Evolutionary conservation across 2,329 filamentous ascomycete genomes (phyloP).

Genomic region (Talaromyces sp.): DNA sequence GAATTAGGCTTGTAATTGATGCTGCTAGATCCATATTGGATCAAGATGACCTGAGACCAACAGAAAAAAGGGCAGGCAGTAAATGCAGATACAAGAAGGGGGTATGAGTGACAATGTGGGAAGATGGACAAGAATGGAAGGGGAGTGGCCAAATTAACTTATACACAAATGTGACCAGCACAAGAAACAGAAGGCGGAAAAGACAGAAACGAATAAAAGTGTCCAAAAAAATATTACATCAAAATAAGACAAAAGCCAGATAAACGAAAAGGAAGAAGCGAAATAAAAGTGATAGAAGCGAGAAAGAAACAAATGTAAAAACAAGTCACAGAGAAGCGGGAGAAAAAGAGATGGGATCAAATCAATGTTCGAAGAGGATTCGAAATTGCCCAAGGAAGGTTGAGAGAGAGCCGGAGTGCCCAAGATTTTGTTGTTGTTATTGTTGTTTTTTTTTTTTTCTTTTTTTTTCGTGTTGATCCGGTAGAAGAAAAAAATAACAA

Average conservation of each 20-base stretch:
- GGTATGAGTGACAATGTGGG: constrained; percentile 38
- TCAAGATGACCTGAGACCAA: constrained; percentile 26
- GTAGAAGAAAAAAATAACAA: constrained; percentile 30
- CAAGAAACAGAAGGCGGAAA: constrained; percentile 29
- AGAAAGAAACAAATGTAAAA: constrained; percentile 15
- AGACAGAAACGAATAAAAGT: constrained; percentile 18
- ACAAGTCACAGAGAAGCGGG: constrained; percentile 35
- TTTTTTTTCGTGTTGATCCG: constrained; percentile 20
- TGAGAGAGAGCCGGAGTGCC: constrained; percentile 16
- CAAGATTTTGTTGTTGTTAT: constrained; percentile 3
- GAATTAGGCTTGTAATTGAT: constrained; percentile 24
- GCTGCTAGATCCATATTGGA: constrained; percentile 21
- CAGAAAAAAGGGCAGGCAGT: constrained; percentile 23
- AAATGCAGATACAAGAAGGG: constrained; percentile 35
- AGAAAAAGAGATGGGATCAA: constrained; percentile 34
- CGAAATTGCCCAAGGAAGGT: constrained; percentile 39
- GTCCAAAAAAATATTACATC: constrained; percentile 36
- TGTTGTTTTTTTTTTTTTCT: no score
- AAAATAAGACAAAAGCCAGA: constrained; percentile 24
- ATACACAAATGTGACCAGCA: constrained; percentile 47
- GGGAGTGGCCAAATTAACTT: constrained; percentile 35
- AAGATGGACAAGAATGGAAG: constrained; percentile 11
- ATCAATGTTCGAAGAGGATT: constrained; percentile 50
- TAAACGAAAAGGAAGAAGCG: constrained; percentile 22
- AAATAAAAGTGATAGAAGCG: background rate